Base-by-base conservation (phyloP, 2,329 filamentous ascomycete species). In the Fusarium pilosicola region DNA sequence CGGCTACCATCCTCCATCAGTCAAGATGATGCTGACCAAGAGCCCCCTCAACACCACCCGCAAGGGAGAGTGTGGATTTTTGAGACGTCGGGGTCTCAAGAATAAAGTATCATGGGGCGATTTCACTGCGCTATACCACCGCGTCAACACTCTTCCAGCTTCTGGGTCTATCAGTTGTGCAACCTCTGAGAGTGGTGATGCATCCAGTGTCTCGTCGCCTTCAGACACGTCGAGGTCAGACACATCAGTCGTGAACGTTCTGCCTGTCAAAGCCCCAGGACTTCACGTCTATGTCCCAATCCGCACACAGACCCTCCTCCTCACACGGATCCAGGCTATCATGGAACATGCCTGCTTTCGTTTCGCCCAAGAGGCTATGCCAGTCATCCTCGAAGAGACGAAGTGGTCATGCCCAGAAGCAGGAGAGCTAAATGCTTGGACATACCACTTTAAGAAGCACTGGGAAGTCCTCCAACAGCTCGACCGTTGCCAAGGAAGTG, bases 391-490 rank as follows among this genome's bases (percentile, higher is more conserved):
- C 4, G 11, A 42, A 5, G 13, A 38, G 5, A 60, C 22, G 1
- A 17, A 14, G 1, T 73, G 71, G 71, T 14, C 41, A 8, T 63
- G 70, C 11, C 36, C 66, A 1, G 46, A 62, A 7, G 55, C 62
- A 5, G 66, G 48, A 7, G 71, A 73, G 39, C 57, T 74, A 4
- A 64, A 56, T 13, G 6, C 41, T 13, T 73, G 71, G 70, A 18
- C 41, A 6, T 3, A 14, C 8, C 22, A 68, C 7, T 49, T 73
- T 1, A 48, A 13, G 11, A 24, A 7, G 7, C 26, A 28, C 17
- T 20, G 12, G n/a, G 12, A 5, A 13, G 5, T 3, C 9, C n/a
- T 73, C 2, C 2, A 26, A 6, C 1, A 24, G 12, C 11, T 51
- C 11, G 9, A 34, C 7, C 17, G 17, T 22, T 22, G 6, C 3